Conservation (phyloP, 805 yeast genomes). For the Metschnikowia gelsemii region DNA sequence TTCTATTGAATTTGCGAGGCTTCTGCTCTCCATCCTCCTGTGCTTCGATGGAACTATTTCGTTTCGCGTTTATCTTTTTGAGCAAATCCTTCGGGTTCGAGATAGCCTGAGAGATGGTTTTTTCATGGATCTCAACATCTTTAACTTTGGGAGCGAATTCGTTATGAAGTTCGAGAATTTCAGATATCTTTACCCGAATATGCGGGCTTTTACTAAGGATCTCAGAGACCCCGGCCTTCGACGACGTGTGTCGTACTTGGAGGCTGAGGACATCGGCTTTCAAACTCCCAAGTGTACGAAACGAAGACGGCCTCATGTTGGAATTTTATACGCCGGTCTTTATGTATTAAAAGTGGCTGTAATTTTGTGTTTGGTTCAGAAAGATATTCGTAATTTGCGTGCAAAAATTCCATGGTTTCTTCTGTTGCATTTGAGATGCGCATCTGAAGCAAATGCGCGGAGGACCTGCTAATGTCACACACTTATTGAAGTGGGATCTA, state of each 20-base stretch:
- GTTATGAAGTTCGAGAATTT: conserved; percentile 2
- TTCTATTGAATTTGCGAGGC: not conserved
- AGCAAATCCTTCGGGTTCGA: conserved; percentile 1
- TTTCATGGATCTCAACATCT: too few relatives aligned
- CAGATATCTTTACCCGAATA: conserved; percentile 8
- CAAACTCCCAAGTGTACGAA: not conserved
- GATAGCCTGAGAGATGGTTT: not conserved
- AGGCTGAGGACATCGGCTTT: not conserved
- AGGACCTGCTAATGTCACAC: not conserved
- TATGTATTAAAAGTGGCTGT: not conserved
- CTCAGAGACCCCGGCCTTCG: conserved; percentile 6
- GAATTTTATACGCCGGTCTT: not conserved
- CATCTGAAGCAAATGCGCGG: conserved; percentile 1
- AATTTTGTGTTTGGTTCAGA: too few relatives aligned
- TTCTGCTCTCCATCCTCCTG: not conserved
- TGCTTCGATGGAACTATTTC: not conserved
- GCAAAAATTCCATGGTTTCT: not conserved
- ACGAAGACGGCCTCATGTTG: not conserved
- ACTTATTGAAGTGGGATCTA: not conserved
- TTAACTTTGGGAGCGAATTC: conserved; percentile 2
- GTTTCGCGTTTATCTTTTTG: not conserved
- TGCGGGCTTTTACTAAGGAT: conserved; percentile 6
- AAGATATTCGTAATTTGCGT: too few relatives aligned
- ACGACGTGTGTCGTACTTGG: conserved; percentile 1
- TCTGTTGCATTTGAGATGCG: conserved; percentile 9